Evolutionary conservation across 2,329 filamentous ascomycete genomes (phyloP).

Genomic region (Xylaria multiplex): DNA sequence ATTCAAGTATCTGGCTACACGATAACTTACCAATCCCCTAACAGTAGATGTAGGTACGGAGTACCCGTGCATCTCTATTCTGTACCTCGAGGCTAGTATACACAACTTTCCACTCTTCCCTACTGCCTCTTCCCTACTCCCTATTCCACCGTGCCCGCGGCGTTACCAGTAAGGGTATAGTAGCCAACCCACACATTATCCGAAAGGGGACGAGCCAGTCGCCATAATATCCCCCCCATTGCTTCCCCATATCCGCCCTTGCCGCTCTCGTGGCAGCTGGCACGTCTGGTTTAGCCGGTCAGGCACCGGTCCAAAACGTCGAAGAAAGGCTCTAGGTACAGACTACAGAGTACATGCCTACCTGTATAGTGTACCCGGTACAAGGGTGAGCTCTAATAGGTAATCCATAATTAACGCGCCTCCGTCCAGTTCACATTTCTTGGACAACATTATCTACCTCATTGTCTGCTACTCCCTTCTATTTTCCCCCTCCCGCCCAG

Average conservation of each 20-base stretch:
- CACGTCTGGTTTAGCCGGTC: constrained; percentile 18
- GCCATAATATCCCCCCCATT: constrained; percentile 11
- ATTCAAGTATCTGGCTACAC: constrained; percentile 10
- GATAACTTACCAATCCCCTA: background rate
- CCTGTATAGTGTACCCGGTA: too few species aligned
- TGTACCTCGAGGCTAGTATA: too few species aligned
- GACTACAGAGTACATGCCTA: too few species aligned
- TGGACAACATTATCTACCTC: constrained; percentile 7
- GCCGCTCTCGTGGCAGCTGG: constrained; percentile 18
- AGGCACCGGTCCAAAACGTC: background rate
- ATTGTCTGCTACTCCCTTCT: background rate
- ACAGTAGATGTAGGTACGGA: too few species aligned
- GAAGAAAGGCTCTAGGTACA: background rate
- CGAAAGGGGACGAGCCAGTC: constrained; percentile 12
- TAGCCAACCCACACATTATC: background rate
- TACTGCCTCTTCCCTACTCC: too few species aligned
- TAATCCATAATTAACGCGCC: constrained; percentile 30
- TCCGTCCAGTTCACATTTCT: constrained; percentile 24
- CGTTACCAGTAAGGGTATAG: too few species aligned
- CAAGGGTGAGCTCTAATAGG: background rate
- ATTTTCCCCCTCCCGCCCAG: background rate
- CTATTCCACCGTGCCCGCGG: too few species aligned
- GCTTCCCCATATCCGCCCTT: constrained; percentile 11
- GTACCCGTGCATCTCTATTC: too few species aligned
- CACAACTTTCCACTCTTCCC: too few species aligned